phyloP scores from a whole-genome alignment of 1,284 basidiomycete species.

The Marasmius oreades region DNA sequence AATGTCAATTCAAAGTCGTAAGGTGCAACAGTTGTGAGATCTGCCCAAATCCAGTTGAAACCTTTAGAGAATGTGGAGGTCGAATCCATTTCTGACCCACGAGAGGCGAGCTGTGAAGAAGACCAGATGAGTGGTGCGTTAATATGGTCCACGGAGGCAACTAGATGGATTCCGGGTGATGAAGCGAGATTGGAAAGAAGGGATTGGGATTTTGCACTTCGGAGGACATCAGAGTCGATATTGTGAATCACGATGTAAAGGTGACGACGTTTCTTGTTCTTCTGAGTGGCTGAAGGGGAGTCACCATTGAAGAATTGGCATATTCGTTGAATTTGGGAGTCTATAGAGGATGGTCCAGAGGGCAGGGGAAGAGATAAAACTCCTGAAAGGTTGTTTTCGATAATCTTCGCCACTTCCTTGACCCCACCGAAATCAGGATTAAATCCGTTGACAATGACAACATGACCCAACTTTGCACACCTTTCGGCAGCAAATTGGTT shows the following conservation, averaged over 20 bases:
- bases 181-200: conserved; percentile 69
- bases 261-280: conserved; percentile 27
- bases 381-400: conserved; percentile 57
- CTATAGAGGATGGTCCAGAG: conserved; percentile 37
- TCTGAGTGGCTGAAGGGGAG: conserved; percentile 22
- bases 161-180: conserved; percentile 71
- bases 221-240: conserved; percentile 75
- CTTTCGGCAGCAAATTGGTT: conserved; percentile 65
- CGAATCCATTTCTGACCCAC: conserved; percentile 17
- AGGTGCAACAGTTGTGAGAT: conserved; percentile 76
- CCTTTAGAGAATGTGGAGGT: conserved; percentile 32
- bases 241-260: conserved; percentile 86
- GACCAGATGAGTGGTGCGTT: conserved; percentile 79
- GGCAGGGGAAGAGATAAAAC: conserved; percentile 36
- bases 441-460: conserved; percentile 80
- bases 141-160: conserved; percentile 84
- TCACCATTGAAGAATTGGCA: conserved; percentile 46
- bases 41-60: conserved; percentile 87
- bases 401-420: conserved; percentile 66
- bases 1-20: conserved; percentile 79
- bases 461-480: conserved; percentile 60
- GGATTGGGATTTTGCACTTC: conserved; percentile 56
- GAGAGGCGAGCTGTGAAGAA: conserved; percentile 52
- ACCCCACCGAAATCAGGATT: conserved; percentile 61
- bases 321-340: conserved; percentile 63